Percentiles rank a stretch among this genome's conserved stretches.
These are phyloP conservation scores for Globisporangium parvum DNA, from an alignment of 352 stramenopile species.

Conservation along the genomic window DNA sequence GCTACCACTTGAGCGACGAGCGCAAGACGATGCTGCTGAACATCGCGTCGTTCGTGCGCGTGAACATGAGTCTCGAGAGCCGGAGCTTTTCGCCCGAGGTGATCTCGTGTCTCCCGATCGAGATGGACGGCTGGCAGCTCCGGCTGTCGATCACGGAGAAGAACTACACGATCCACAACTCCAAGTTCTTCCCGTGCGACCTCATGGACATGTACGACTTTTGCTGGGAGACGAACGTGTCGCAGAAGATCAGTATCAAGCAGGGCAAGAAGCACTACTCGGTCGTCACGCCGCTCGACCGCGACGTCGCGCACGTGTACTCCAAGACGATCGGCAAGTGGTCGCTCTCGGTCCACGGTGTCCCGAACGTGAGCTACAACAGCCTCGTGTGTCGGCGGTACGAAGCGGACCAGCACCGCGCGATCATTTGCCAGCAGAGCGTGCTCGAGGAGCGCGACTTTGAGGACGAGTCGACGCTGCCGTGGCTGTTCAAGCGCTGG, in stretches of 20 bases:
- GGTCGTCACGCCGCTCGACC: slow-evolving; percentile 64
- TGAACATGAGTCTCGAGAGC: slow-evolving; percentile 81
- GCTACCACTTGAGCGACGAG: slow-evolving; percentile 56
- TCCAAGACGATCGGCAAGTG: slow-evolving; percentile 83
- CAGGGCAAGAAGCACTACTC: slow-evolving; percentile 79
- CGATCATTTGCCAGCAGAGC: slow-evolving; percentile 82
- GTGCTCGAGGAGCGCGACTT: slow-evolving; percentile 82
- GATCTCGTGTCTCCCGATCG: slow-evolving; percentile 81
- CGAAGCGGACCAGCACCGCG: slow-evolving; percentile 43
- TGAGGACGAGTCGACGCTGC: slow-evolving; percentile 67
- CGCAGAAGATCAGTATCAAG: slow-evolving; percentile 71
- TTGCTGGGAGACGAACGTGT: slow-evolving; percentile 82
- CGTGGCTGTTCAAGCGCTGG: slow-evolving; percentile 87
- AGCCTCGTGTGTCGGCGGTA: slow-evolving; percentile 64
- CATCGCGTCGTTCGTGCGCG: slow-evolving; percentile 67
- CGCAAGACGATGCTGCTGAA: slow-evolving; percentile 60
- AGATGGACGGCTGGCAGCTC: slow-evolving; percentile 85
- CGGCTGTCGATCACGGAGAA: slow-evolving; percentile 82
- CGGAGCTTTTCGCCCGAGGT: slow-evolving; percentile 78
- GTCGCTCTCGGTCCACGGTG: slow-evolving; percentile 76
- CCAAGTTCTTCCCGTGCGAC: slow-evolving; percentile 82
- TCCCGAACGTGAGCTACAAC: slow-evolving; percentile 85
- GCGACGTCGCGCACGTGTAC: slow-evolving; percentile 76
- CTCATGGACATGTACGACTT: slow-evolving; percentile 78
- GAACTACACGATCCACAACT: slow-evolving; percentile 87